Evolutionary conservation across 2,329 filamentous ascomycete species (phyloP).

Genomic region (Colletotrichum sansevieriae): DNA sequence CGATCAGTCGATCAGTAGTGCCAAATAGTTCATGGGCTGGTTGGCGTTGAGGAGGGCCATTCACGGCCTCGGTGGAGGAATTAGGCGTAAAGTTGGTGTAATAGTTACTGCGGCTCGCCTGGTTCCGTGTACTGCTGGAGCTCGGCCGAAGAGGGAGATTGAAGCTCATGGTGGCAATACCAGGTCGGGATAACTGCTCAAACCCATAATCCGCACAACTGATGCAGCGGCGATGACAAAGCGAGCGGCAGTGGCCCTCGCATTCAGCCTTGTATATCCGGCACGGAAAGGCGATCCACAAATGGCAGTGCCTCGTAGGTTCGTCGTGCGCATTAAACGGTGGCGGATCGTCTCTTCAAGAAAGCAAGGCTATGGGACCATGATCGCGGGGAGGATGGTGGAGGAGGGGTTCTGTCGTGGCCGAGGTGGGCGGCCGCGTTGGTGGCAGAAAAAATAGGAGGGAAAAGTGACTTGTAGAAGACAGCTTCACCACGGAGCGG

Average conservation of each 20-base stretch:
- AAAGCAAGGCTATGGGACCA: constrained; percentile 40
- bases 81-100: constrained; percentile 68
- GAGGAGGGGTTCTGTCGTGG: constrained; percentile 37
- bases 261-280: constrained; percentile 4
- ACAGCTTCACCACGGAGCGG: constrained; percentile 18
- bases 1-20: constrained; percentile 75
- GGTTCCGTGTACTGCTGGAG: constrained; percentile 63
- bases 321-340: constrained; percentile 24
- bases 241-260: constrained; percentile 38
- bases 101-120: constrained; percentile 68
- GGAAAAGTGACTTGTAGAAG: constrained; percentile 31
- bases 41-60: constrained; percentile 71
- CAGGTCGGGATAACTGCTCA: constrained; percentile 32
- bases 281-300: not conserved
- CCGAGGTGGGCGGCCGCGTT: constrained; percentile 22
- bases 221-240: constrained; percentile 16
- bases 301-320: not conserved
- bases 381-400: constrained; percentile 36
- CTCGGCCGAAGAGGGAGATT: constrained; percentile 64
- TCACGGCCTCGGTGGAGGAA: constrained; percentile 72
- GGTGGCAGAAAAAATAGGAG: constrained; percentile 34
- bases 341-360: constrained; percentile 34
- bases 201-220: constrained; percentile 35
- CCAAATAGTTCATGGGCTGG: constrained; percentile 65
- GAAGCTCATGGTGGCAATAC: constrained; percentile 59